These are phyloP conservation scores for Phlebiopsis gigantea DNA, from an alignment of 768 basidiomycete genomes.

Conservation along the genomic window DNA sequence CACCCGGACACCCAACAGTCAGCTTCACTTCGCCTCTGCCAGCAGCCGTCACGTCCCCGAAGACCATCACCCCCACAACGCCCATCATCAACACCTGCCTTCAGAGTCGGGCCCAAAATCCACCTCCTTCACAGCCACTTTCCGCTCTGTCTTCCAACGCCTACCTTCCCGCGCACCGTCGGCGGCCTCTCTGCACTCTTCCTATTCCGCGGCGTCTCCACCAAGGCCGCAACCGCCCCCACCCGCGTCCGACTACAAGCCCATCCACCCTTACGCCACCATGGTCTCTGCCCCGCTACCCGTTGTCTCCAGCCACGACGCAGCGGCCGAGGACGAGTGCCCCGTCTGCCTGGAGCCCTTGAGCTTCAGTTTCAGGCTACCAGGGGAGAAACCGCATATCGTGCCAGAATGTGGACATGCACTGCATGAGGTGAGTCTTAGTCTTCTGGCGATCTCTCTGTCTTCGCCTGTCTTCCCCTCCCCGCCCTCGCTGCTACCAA, in stretches of 20 bases:
- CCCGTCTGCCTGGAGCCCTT: slow-evolving; percentile 96
- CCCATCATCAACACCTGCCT: slow-evolving; percentile 19
- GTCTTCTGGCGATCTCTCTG: not conserved
- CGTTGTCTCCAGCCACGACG: slow-evolving; percentile 61
- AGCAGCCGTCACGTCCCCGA: slow-evolving; percentile 10
- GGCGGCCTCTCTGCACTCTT: slow-evolving; percentile 44
- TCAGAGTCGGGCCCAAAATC: slow-evolving; percentile 12
- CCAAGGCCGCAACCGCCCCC: slow-evolving; percentile 10
- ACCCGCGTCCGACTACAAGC: slow-evolving; percentile 31
- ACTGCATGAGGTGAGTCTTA: slow-evolving; percentile 73
- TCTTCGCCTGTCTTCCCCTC: not conserved
- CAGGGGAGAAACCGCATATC: slow-evolving; percentile 96
- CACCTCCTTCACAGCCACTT: slow-evolving; percentile 25
- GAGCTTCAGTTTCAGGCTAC: slow-evolving; percentile 86
- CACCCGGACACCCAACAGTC: slow-evolving; percentile 14
- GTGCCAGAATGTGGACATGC: slow-evolving; percentile 97
- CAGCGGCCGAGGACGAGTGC: slow-evolving; percentile 82
- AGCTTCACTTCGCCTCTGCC: slow-evolving; percentile 2
- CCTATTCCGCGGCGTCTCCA: slow-evolving; percentile 31
- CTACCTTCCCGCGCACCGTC: slow-evolving; percentile 40
- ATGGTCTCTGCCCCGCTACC: slow-evolving; percentile 66
- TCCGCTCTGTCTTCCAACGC: slow-evolving; percentile 52
- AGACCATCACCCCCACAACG: slow-evolving; percentile 21
- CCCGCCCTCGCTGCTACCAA: not conserved
- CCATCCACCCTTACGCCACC: slow-evolving; percentile 49